Conservation (phyloP, 192 early-diverging fungal genomes). For the Coemansia sp. region DNA sequence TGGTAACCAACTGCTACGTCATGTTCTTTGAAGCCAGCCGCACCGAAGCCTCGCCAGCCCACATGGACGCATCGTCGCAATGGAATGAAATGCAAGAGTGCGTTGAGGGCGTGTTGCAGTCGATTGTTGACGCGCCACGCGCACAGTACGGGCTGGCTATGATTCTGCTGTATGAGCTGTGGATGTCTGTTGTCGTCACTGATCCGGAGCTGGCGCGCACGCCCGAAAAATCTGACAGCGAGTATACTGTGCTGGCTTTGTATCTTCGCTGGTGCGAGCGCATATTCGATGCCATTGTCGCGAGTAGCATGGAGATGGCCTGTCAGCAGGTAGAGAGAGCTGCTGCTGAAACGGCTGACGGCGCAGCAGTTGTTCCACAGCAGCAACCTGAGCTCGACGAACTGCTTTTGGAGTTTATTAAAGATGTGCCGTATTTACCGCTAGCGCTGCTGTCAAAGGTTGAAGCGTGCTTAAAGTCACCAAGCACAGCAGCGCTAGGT, state of each 20-base stretch:
- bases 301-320: conserved; percentile 13
- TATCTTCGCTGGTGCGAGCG: conserved; percentile 46
- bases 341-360: not conserved
- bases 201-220: conserved; percentile 28
- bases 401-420: conserved; percentile 34
- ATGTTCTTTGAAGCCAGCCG: conserved; percentile 6
- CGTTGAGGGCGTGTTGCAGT: conserved; percentile 27
- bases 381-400: conserved; percentile 14
- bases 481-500: conserved; percentile 30
- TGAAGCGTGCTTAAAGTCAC: conserved; percentile 23
- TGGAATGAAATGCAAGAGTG: conserved; percentile 30
- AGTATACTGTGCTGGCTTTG: conserved; percentile 26
- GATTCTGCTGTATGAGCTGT: conserved; percentile 46
- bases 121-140: conserved; percentile 27
- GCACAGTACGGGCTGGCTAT: conserved; percentile 35
- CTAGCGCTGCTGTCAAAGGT: conserved; percentile 19
- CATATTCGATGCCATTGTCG: conserved; percentile 40
- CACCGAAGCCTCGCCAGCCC: not conserved
- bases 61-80: not conserved
- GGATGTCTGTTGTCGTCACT: conserved; percentile 42
- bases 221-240: conserved; percentile 1
- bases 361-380: conserved; percentile 9
- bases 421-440: conserved; percentile 35
- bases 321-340: not conserved
- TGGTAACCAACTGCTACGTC: conserved; percentile 44